These are phyloP conservation scores for Trifolium dubium DNA, from an alignment of 306 rosid genomes.

Conservation along the genomic window DNA sequence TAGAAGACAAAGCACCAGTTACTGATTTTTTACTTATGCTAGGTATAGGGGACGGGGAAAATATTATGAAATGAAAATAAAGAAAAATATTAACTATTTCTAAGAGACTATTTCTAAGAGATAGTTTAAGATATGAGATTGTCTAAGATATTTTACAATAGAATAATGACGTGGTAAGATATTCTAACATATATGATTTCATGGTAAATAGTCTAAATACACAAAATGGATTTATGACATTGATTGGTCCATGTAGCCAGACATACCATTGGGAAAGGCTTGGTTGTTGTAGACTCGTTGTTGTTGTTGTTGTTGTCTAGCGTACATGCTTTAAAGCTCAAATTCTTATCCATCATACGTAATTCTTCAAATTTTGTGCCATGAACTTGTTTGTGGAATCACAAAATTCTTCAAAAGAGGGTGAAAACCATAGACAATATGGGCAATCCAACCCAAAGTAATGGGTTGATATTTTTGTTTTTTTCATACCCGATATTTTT, in stretches of 20 bases:
- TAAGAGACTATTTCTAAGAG: no score
- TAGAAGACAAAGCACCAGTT: no score
- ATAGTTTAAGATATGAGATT: background rate
- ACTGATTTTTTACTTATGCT: no score
- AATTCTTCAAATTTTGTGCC: slow-evolving; percentile 26
- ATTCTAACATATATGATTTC: slow-evolving; percentile 13
- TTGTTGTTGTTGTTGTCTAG: background rate
- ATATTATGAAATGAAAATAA: slow-evolving; percentile 17
- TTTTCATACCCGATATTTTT: background rate
- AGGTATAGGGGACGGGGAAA: background rate
- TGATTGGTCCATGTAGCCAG: background rate
- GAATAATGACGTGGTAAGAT: background rate
- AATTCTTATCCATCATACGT: background rate
- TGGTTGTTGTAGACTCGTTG: background rate
- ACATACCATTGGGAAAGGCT: background rate
- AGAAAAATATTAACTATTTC: background rate
- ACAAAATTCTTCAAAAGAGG: slow-evolving; percentile 15
- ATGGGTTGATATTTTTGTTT: background rate
- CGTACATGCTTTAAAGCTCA: background rate
- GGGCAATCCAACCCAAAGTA: no score
- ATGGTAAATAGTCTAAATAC: background rate
- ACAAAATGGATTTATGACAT: background rate
- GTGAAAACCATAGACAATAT: background rate
- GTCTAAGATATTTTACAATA: background rate
- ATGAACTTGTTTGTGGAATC: slow-evolving; percentile 5